Conservation (phyloP, 148 eudicot species). For the Chenopodium quinoa region DNA sequence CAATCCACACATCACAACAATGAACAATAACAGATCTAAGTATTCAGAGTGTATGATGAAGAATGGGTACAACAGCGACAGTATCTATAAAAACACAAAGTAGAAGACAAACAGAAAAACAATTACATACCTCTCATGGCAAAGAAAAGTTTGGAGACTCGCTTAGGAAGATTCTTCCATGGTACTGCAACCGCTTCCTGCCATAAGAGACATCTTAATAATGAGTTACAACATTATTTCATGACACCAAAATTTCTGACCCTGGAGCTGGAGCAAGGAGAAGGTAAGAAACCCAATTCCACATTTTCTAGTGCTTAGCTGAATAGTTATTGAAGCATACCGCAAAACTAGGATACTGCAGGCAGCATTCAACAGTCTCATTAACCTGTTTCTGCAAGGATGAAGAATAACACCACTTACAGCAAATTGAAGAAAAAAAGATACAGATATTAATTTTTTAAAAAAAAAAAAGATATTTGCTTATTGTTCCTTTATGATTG, state of each 20-base stretch:
- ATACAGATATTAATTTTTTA: no score
- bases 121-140: conserved; percentile 78
- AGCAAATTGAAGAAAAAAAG: not conserved
- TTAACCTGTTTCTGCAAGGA: conserved; percentile 65
- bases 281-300: not conserved
- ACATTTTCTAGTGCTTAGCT: not conserved
- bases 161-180: conserved; percentile 77
- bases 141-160: conserved; percentile 71
- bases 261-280: no score
- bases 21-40: not conserved
- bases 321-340: conserved; percentile 33
- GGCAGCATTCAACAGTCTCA: conserved; percentile 52
- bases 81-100: not conserved
- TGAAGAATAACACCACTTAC: not conserved
- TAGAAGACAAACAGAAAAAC: conserved; percentile 5
- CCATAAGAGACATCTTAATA: conserved; percentile 8
- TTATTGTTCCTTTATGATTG: no score
- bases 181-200: conserved; percentile 82
- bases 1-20: not conserved
- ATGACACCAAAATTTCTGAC: not conserved
- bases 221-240: not conserved
- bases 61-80: not conserved
- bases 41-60: not conserved
- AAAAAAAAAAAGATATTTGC: no score
- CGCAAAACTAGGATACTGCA: conserved; percentile 84